Percentiles rank a stretch among this genome's conserved stretches.
These are phyloP conservation scores for Rhizopogon vinicolor DNA, from an alignment of 768 basidiomycete genomes.

Conservation along the genomic window DNA sequence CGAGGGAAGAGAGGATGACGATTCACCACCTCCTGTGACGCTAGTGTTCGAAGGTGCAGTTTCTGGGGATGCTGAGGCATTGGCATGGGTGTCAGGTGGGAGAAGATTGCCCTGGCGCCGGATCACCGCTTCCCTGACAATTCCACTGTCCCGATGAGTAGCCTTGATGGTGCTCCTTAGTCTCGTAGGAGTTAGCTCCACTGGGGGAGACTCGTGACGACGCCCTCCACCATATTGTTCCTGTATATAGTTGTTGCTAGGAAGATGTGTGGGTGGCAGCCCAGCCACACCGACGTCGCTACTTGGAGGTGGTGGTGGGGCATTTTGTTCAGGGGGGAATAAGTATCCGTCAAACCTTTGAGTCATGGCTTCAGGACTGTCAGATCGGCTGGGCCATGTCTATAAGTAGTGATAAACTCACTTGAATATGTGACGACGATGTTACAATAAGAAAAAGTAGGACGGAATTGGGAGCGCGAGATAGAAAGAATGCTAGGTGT, in stretches of 20 bases:
- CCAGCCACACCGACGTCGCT: too few relatives aligned
- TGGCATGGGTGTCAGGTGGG: neutral
- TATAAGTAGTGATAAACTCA: too few relatives aligned
- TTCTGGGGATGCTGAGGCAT: neutral
- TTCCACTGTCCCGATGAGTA: neutral
- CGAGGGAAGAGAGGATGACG: neutral
- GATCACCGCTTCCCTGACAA: neutral
- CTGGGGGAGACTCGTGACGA: neutral
- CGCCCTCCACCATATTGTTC: neutral
- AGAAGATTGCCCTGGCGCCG: neutral
- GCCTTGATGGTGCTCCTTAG: neutral
- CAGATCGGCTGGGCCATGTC: neutral
- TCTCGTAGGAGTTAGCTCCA: neutral
- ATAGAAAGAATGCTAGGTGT: too few relatives aligned
- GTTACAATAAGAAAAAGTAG: too few relatives aligned
- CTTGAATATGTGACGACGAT: too few relatives aligned
- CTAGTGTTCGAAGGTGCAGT: neutral
- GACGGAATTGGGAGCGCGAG: too few relatives aligned
- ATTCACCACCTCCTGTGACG: neutral
- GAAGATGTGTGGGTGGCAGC: neutral
- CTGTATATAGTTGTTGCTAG: neutral
- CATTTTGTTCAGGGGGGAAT: neutral
- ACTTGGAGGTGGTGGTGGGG: neutral
- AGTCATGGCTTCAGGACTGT: neutral
- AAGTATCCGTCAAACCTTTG: neutral